Percentiles rank a stretch among this genome's conserved stretches.
Evolutionary conservation across 2,329 filamentous ascomycete genomes (phyloP).

Genomic region (Dactylellina leptospora): DNA sequence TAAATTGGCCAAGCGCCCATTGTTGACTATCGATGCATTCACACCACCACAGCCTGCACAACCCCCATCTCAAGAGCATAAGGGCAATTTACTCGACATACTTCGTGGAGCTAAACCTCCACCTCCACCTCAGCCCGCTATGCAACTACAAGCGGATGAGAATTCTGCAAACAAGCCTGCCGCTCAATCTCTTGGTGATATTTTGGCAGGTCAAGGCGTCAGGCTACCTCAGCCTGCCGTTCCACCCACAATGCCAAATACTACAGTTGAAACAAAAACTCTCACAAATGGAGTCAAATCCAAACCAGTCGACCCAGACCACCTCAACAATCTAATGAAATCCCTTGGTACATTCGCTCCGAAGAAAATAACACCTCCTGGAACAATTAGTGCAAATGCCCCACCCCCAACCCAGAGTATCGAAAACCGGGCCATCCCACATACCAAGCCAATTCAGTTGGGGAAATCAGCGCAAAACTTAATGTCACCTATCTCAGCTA

Average conservation of each 20-base stretch:
- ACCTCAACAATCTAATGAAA: constrained; percentile 34
- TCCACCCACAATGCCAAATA: neutral
- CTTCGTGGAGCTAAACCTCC: constrained; percentile 54
- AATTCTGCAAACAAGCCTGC: constrained; percentile 9
- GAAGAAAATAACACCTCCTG: constrained; percentile 36
- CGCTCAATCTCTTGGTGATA: constrained; percentile 20
- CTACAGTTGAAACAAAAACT: constrained; percentile 11
- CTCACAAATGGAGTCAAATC: constrained; percentile 13
- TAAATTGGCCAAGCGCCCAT: constrained; percentile 44
- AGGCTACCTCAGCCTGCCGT: constrained; percentile 15
- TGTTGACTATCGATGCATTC: constrained; percentile 53
- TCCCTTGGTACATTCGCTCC: constrained; percentile 18
- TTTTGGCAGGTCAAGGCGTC: constrained; percentile 33
- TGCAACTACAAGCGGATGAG: constrained; percentile 41
- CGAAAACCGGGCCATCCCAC: constrained; percentile 37
- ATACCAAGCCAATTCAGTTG: constrained; percentile 16
- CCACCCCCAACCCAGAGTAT: constrained; percentile 15
- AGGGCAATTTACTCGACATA: constrained; percentile 55
- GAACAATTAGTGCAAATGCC: constrained; percentile 4
- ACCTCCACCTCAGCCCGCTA: constrained; percentile 40
- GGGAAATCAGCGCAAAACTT: neutral
- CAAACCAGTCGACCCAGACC: constrained; percentile 24
- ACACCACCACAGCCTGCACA: constrained; percentile 50
- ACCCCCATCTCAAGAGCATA: constrained; percentile 53
- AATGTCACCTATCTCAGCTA: constrained; percentile 18